These are phyloP conservation scores for Rhodotorula diobovata DNA, from an alignment of 768 basidiomycete genomes.

Conservation along the genomic window DNA sequence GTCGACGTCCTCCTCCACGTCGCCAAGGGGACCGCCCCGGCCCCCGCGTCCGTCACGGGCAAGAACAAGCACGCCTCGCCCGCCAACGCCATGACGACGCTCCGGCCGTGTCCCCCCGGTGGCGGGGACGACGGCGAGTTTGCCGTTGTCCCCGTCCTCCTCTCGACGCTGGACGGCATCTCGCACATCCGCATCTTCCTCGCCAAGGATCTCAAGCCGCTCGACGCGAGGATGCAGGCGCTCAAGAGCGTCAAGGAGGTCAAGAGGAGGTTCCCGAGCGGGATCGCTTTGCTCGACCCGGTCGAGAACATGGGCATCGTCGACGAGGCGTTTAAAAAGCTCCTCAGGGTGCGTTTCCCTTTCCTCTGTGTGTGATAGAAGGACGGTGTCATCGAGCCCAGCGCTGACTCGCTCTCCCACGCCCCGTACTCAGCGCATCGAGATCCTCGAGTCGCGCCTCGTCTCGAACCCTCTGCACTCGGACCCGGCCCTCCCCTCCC, in stretches of 20 bases:
- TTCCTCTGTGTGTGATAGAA: background rate
- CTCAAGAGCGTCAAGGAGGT: slow-evolving; percentile 91
- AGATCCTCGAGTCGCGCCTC: slow-evolving; percentile 80
- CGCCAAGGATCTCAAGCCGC: slow-evolving; percentile 80
- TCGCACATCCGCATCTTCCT: slow-evolving; percentile 80
- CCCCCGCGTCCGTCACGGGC: slow-evolving; percentile 56
- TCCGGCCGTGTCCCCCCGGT: slow-evolving; percentile 66
- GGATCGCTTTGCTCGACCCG: slow-evolving; percentile 81
- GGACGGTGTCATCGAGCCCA: no score
- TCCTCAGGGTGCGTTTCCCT: slow-evolving; percentile 62
- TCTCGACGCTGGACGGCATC: slow-evolving; percentile 80
- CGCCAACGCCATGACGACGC: slow-evolving; percentile 55
- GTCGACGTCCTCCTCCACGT: slow-evolving; percentile 84
- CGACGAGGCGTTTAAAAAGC: slow-evolving; percentile 82
- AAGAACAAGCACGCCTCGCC: slow-evolving; percentile 52
- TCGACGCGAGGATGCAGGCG: slow-evolving; percentile 68
- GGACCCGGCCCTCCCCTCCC: slow-evolving; percentile 68
- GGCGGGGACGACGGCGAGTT: slow-evolving; percentile 66
- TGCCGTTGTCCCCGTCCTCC: slow-evolving; percentile 78
- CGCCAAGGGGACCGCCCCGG: slow-evolving; percentile 58
- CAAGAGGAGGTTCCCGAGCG: slow-evolving; percentile 81
- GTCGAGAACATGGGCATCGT: slow-evolving; percentile 92
- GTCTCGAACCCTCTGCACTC: slow-evolving; percentile 70
- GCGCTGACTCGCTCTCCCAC: no score
- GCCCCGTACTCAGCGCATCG: slow-evolving; percentile 66